A percentile compares a stretch with the other conserved stretches of the same genome.
These are phyloP conservation scores for Argentina anserina DNA, from an alignment of 306 rosid genomes.

Conservation along the genomic window DNA sequence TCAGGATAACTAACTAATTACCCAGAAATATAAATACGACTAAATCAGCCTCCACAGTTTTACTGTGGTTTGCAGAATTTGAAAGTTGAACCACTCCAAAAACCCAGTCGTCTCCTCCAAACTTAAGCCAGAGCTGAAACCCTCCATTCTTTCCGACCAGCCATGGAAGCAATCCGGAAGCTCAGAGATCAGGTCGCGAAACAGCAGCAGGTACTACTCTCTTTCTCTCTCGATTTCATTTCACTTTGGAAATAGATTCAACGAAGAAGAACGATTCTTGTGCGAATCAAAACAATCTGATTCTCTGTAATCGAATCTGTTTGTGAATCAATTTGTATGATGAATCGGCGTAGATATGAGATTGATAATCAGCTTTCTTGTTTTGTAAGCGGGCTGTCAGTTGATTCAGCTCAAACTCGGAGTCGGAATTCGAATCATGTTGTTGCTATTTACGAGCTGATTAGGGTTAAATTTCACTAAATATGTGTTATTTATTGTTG, in stretches of 20 bases:
- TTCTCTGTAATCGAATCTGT: not conserved
- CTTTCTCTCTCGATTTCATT: not conserved
- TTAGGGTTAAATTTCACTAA: not conserved
- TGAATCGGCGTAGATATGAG: not conserved
- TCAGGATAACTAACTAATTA: not conserved
- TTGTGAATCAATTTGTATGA: not conserved
- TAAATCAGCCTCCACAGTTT: not conserved
- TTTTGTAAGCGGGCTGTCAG: not conserved
- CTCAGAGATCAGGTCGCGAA: constrained; percentile 88
- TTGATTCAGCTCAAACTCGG: constrained; percentile 1
- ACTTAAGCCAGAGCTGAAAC: not conserved
- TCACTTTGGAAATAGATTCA: not conserved
- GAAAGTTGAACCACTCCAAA: not conserved
- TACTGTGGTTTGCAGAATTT: not conserved
- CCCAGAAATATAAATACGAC: not conserved
- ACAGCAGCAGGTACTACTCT: constrained; percentile 66
- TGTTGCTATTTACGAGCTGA: not conserved
- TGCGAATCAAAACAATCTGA: constrained; percentile 16
- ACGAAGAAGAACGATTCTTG: not conserved
- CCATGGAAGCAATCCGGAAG: constrained; percentile 83
- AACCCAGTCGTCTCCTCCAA: not conserved
- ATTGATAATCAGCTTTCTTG: not conserved
- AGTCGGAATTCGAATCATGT: not conserved
- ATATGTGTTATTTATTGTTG: not conserved
- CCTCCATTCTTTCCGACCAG: not conserved